Conservation (phyloP, 306 rosid species). For the Cicer chorassanicum region DNA sequence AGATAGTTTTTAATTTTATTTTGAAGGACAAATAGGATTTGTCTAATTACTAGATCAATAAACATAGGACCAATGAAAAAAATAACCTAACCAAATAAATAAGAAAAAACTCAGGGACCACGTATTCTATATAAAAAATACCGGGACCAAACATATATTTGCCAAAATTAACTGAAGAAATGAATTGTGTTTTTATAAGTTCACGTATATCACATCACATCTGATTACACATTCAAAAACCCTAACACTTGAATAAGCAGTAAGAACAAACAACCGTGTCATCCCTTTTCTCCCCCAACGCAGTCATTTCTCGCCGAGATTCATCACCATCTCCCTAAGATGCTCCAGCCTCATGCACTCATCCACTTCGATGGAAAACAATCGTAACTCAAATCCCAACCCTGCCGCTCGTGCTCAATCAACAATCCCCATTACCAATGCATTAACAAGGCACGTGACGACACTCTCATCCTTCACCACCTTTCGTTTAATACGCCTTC, state of each 20-base stretch:
- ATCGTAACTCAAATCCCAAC: slow-evolving; percentile 29
- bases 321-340: slow-evolving; percentile 6
- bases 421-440: slow-evolving; percentile 29
- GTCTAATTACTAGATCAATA: too few species aligned
- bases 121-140: too few species aligned
- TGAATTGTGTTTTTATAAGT: background rate
- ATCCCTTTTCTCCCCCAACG: background rate
- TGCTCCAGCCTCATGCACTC: slow-evolving; percentile 49
- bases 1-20: too few species aligned
- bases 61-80: too few species aligned
- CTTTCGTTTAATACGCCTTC: slow-evolving; percentile 53
- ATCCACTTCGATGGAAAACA: slow-evolving; percentile 48
- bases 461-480: slow-evolving; percentile 49
- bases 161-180: too few species aligned
- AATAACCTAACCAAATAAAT: too few species aligned
- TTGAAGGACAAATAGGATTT: too few species aligned
- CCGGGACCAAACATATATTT: too few species aligned
- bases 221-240: background rate
- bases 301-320: background rate
- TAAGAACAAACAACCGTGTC: background rate
- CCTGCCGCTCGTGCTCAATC: background rate
- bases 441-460: slow-evolving; percentile 62
- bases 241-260: slow-evolving; percentile 20
- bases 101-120: too few species aligned
- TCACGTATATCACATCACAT: background rate